Conservation (phyloP, 768 basidiomycete species). For the Phaffia tasmanica region DNA sequence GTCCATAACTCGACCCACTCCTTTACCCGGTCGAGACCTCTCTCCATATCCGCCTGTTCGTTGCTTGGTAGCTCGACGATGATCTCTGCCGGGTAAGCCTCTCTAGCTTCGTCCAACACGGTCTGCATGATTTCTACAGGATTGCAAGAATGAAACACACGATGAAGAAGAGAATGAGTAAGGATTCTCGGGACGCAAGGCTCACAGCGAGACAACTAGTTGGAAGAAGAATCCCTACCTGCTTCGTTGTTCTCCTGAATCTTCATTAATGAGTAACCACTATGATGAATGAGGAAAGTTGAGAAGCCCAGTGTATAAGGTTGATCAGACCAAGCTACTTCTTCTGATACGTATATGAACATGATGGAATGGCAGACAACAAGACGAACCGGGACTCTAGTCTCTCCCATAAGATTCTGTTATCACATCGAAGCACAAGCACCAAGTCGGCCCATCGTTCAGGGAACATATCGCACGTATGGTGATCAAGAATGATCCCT, state of each 20-base stretch:
- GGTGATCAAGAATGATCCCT: slow-evolving; percentile 85
- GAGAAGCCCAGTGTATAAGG: neutral
- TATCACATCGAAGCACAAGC: slow-evolving; percentile 80
- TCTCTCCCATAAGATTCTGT: slow-evolving; percentile 74
- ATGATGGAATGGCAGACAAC: too few species aligned
- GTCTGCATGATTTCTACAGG: slow-evolving; percentile 79
- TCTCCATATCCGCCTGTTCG: slow-evolving; percentile 64
- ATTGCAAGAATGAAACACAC: neutral
- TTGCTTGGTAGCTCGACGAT: slow-evolving; percentile 67
- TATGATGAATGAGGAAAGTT: slow-evolving; percentile 34
- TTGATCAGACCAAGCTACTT: neutral
- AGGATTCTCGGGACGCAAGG: neutral
- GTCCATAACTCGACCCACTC: slow-evolving; percentile 74
- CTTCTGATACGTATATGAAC: neutral
- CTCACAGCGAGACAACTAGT: neutral
- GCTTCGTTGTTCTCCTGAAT: slow-evolving; percentile 97
- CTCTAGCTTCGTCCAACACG: slow-evolving; percentile 73
- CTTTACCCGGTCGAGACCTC: slow-evolving; percentile 76
- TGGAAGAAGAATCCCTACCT: slow-evolving; percentile 9
- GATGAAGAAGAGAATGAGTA: neutral
- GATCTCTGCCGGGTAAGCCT: slow-evolving; percentile 73
- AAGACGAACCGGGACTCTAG: slow-evolving; percentile 67
- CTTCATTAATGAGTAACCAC: slow-evolving; percentile 78
- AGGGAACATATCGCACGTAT: slow-evolving; percentile 84
- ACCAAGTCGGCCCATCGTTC: slow-evolving; percentile 96